Conservation (phyloP, 75 land plant genomes). For the Pinus tabuliformis region DNA sequence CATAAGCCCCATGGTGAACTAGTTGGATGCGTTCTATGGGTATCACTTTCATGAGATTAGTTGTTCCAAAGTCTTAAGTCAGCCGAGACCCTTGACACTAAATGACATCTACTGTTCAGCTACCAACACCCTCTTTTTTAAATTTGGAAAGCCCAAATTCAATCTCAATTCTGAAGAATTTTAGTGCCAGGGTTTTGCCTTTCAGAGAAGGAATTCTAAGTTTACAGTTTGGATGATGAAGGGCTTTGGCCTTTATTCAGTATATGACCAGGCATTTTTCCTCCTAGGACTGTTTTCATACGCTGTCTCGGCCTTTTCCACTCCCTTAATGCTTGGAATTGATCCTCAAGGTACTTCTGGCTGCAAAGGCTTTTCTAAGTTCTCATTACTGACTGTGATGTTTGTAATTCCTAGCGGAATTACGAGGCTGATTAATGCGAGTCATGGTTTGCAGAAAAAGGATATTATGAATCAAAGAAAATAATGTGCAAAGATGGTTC, state of each 20-base stretch:
- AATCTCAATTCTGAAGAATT: no score
- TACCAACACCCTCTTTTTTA: no score
- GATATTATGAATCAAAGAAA: conserved; percentile 34
- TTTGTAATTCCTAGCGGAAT: background rate
- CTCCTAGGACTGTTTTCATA: conserved; percentile 7
- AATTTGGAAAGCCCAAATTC: no score
- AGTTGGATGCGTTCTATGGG: no score
- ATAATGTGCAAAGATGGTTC: conserved; percentile 87
- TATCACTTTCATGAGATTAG: no score
- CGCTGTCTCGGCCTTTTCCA: background rate
- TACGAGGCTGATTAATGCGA: background rate
- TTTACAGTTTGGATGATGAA: background rate
- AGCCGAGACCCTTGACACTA: no score
- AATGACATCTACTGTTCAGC: no score
- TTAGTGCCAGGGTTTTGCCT: no score
- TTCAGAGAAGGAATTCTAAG: no score
- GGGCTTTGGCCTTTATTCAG: background rate
- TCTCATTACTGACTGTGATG: background rate
- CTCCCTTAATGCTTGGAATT: conserved; percentile 13
- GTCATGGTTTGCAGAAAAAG: conserved; percentile 51
- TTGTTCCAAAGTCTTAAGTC: no score
- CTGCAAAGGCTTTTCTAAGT: background rate
- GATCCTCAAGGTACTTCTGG: conserved; percentile 12
- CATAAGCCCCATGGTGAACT: no score
- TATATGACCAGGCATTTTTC: background rate